Base-by-base conservation (phyloP, 495 filamentous ascomycete species). In the Daldinia grandis region DNA sequence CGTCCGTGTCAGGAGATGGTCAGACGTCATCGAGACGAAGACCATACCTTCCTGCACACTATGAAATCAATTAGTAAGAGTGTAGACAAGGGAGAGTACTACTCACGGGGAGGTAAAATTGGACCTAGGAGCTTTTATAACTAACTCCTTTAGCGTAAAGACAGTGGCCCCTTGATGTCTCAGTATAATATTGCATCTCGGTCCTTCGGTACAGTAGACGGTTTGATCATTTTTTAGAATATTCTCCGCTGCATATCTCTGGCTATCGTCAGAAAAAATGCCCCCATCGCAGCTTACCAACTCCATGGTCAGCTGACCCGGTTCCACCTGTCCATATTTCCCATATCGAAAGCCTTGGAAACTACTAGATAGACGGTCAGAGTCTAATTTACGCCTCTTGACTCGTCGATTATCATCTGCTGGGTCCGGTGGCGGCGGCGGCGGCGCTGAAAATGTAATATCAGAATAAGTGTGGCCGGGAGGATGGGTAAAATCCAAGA, bases 1-100 rank as follows among this genome's bases (percentile, higher is more conserved):
- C 5, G 93, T 95, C 55, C 91, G 86, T 35, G 81, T 82, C 28
- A 95, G 78, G 15, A 97, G 83, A 60, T 95, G 91, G 63, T 94
- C 87, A 12, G 87, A 84, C 17, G 87, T 85, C 94, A 97, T 97
- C 5, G 92, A 88, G 38, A 98, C 86, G 76, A 98, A 97, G 5
- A 98, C 87, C 89, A 97, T 92, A 24, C 95, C 95, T 83, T 96
- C 93, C 81, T 94, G 92, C 53, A 97, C 90, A 57, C 93, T 96
- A 71, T 47, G 54, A 33, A 55, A 72, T 75, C 14, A 72, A 76
- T 76, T 58, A 74, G 38, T 63, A 54, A 67, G 51, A 40, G 30
- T 31, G 25, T 10, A 5, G 14, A 62, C 37, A 64, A 37, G 47
- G 58, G 55, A 49, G 28, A 30, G 37, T 30, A 33, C 68, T 53